Evolutionary conservation across 768 basidiomycete species (phyloP), one percentile per base, ranked within the genome.

Genomic region (Calocybe indica): DNA sequence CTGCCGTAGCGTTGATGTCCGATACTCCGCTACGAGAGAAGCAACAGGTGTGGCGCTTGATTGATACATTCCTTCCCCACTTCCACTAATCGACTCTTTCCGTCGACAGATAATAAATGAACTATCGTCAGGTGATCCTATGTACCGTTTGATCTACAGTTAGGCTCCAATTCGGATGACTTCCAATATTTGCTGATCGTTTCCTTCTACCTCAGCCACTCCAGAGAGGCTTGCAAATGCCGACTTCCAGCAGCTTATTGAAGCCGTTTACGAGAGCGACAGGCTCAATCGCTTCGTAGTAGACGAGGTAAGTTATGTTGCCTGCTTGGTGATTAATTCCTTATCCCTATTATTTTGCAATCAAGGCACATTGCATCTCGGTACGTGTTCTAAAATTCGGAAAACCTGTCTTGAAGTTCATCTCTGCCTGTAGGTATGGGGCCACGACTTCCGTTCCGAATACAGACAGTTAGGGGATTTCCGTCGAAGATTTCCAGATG

Each of bases 351-450:
- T 51, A 37, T 40, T 43, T 28, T 28, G 39, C 30, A 6, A 6
- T 31, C 8, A 33, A 87, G 85, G 89, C 88, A 1, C 88, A 91
- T 61, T 89, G 89, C 54, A 88, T 91, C 53, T 89, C 88, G 13
- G 87, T 86, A 52, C 55, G 73, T 51, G 36, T n/a, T 15, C 30
- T 12, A 12, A 22, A 35, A 11, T n/a, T 38, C 37, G 8, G 10
- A 10, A 8, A 8, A 7, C 41, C 13, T 30, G 28, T 11, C 34
- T 14, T 35, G 13, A 35, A 40, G 22, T 22, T 22, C 4, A 22
- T 43, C 28, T 33, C 10, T 34, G 12, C 7, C 43, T n/a, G 11
- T 52, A 88, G 84, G 88, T 90, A 71, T 91, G 88, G 89, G 88
- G 87, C 0, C 87, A 89, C 41, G 82, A 88, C 55, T 90, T 90